phyloP scores from a whole-genome alignment of 2,329 filamentous ascomycete species.

The Tolypocladium tundrense region DNA sequence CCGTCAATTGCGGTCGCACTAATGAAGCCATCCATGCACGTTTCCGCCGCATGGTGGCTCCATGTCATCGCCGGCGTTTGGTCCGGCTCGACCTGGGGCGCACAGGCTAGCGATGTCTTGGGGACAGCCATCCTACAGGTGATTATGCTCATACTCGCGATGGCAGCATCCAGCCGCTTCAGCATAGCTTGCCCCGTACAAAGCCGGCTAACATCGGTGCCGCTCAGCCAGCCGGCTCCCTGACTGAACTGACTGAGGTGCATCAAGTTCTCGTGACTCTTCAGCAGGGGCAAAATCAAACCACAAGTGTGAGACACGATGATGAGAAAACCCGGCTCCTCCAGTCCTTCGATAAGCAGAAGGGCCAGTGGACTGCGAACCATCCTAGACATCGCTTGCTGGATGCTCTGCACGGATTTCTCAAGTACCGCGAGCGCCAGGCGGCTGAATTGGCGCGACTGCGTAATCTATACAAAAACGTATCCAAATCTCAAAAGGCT shows the following conservation, averaged over 20 bases:
- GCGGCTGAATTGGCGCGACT: constrained; percentile 25
- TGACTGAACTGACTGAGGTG: constrained; percentile 9
- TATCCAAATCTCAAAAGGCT: constrained; percentile 21
- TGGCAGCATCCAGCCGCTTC: background rate
- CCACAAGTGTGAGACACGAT: constrained; percentile 14
- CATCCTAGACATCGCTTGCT: constrained; percentile 29
- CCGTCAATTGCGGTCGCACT: background rate
- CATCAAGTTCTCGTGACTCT: constrained; percentile 16
- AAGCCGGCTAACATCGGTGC: background rate
- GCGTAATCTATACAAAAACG: constrained; percentile 24
- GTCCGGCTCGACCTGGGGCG: too few relatives aligned
- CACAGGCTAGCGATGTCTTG: background rate
- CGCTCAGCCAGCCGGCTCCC: background rate
- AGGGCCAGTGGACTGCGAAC: constrained; percentile 21
- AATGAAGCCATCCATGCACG: background rate
- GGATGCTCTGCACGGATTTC: constrained; percentile 27
- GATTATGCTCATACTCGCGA: background rate
- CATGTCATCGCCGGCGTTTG: background rate
- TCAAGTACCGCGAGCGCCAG: constrained; percentile 22
- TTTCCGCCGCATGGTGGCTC: background rate
- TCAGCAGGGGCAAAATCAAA: constrained; percentile 10
- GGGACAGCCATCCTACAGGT: background rate
- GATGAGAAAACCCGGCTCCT: constrained; percentile 20
- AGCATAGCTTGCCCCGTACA: background rate
- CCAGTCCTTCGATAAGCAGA: constrained; percentile 14